These are phyloP conservation scores for Drechslera avenae DNA, from an alignment of 2,329 filamentous ascomycete genomes.

Conservation along the genomic window DNA sequence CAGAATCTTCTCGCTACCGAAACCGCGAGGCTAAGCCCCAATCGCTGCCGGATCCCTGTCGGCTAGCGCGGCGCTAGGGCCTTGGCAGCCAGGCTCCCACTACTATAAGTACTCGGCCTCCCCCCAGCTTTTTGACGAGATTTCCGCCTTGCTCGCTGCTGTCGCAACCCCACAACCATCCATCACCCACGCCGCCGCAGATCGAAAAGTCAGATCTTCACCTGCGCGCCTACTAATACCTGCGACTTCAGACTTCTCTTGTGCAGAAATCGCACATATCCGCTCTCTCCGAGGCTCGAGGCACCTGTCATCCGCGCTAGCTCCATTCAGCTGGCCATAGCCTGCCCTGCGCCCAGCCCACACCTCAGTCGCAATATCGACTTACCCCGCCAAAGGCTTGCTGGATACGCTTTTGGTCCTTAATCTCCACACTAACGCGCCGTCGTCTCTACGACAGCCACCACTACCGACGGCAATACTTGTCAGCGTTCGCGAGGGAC, in stretches of 20 bases:
- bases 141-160: constrained; percentile 38
- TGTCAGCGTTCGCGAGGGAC: constrained; percentile 72
- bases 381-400: constrained; percentile 47
- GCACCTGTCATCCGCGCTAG: constrained; percentile 40
- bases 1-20: constrained; percentile 39
- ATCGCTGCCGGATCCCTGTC: constrained; percentile 10
- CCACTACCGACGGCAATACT: constrained; percentile 32
- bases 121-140: constrained; percentile 33
- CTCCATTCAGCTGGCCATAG: constrained; percentile 33
- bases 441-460: constrained; percentile 32
- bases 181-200: constrained; percentile 36
- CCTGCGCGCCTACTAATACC: constrained; percentile 41
- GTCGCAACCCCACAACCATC: constrained; percentile 33
- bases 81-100: constrained; percentile 16
- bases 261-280: constrained; percentile 35
- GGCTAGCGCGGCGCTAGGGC: constrained; percentile 16
- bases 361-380: constrained; percentile 28
- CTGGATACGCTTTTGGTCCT: constrained; percentile 51
- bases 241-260: constrained; percentile 27
- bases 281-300: constrained; percentile 37
- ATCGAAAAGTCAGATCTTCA: constrained; percentile 30
- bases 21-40: constrained; percentile 22
- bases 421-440: constrained; percentile 33
- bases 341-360: constrained; percentile 38
- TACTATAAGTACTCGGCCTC: constrained; percentile 31